Evolutionary conservation across 208 protist species (phyloP).

Genomic region (Acanthamoeba divionensis): DNA sequence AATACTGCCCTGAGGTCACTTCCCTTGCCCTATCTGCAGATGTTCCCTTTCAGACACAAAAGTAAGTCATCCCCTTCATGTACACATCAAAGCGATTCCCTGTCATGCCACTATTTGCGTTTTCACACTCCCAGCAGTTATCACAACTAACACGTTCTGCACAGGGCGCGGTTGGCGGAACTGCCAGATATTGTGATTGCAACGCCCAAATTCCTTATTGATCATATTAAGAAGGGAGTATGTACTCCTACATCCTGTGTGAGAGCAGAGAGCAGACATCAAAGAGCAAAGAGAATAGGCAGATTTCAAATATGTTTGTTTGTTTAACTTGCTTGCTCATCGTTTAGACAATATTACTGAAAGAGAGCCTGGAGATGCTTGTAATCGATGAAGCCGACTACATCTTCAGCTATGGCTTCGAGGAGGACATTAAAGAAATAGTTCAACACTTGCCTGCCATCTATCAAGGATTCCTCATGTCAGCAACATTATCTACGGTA

Average conservation of each 20-base stretch:
- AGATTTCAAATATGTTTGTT: constrained; percentile 56
- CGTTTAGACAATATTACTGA: constrained; percentile 32
- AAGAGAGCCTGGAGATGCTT: constrained; percentile 79
- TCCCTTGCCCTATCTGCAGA: constrained; percentile 60
- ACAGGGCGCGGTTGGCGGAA: constrained; percentile 62
- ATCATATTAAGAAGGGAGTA: constrained; percentile 65
- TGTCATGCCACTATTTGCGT: background rate
- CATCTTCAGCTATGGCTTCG: constrained; percentile 90
- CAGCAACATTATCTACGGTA: constrained; percentile 87
- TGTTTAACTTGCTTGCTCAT: background rate
- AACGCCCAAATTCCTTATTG: constrained; percentile 73
- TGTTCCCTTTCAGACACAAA: constrained; percentile 61
- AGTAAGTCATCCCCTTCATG: background rate
- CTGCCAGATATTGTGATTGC: constrained; percentile 75
- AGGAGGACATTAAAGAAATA: constrained; percentile 87
- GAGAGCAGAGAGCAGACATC: background rate
- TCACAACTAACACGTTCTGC: background rate
- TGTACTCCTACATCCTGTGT: background rate
- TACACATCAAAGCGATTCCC: background rate
- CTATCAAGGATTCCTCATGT: constrained; percentile 93
- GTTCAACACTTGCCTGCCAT: constrained; percentile 84
- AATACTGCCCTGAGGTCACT: constrained; percentile 27
- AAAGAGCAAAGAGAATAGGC: background rate
- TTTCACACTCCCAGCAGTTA: background rate
- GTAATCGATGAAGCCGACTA: constrained; percentile 96